Base-by-base conservation (phyloP, 1,139 yeast species). In the Yamadazyma conglobata region DNA sequence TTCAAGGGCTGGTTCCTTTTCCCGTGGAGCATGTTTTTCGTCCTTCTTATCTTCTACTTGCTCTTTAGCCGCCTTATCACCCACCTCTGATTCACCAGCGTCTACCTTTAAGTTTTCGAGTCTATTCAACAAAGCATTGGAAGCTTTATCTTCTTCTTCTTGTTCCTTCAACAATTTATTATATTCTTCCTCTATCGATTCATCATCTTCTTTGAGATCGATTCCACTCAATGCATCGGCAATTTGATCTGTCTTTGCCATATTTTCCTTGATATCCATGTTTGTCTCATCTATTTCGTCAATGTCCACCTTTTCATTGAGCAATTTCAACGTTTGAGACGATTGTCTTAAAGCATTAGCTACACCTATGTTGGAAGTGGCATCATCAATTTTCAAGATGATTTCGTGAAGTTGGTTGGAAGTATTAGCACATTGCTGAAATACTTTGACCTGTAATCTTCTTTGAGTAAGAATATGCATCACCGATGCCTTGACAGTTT, bases 381-480 rank as follows among this genome's bases (percentile, higher is more conserved):
- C 69, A 33, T 72, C 70, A 41, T 74, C 66, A 25, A 77, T 64
- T 39, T 72, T 72, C 24, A 50, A 44, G 20, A 71, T 44, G 0
- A 75, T 53, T 3, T 56, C 46, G 11, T 48, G 49, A 15, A 77
- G 46, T 31, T 72, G 72, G 22, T 48, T 51, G n/a, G 56, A 51
- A 3, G 68, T 51, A 4, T 39, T 39, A 2, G 56, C 38, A 4
- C 67, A 55, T 14, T 52, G 55, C 2, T 48, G 46, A 19, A 66
- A 48, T 0, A 72, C 58, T 13, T 48, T 50, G 13, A 49, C 24
- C 26, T 39, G 38, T 9, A 15, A 16, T 30, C 37, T 33, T 21
- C 32, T 40, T n/a, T 32, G 38, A 3, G 30, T 23, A 19, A 44
- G 18, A 3, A 44, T 20, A 12, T 28, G 22, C 28, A 31, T 30